Base-by-base conservation (phyloP, 345 rosid genomes). In the Crucihimalaya himalaica region DNA sequence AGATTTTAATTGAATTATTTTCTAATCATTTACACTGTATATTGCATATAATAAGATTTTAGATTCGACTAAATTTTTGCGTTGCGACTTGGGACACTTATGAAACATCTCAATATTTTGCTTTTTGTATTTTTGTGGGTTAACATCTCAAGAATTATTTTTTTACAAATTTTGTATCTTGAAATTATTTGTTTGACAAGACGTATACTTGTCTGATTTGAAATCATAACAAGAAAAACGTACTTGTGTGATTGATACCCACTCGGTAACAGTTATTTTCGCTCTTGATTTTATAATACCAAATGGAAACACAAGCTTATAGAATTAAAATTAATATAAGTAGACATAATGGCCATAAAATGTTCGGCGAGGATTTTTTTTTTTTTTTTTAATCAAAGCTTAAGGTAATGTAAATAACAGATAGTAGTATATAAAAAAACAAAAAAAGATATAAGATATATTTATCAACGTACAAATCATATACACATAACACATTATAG, bases 241-340 rank as follows among this genome's bases (percentile, higher is more conserved):
- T 69, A 69, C 75, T 69, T 69, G 75, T 63, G 58, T 62, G 58
- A 75, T 60, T 75, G 79, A 60, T 60, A 18, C 55, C 55, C 64
- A 39, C 56, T 61, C 64, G 29, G 23, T 52, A 61, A 68, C 57
- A 61, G 42, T 52, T 25, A 31, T 42, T 53, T 25, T 27, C 6
- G 56, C 47, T 72, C 43, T 50, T 27, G 5, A 29, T 62, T 16
- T 58, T 18, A 59, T 18, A 12, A 12, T 32, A 46, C n/a, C 10
- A 16, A 56, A 48, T 57, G 52, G 42, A 66, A n/a, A n/a, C n/a
- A n/a, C n/a, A n/a, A n/a, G n/a, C n/a, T n/a, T n/a, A n/a, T n/a
- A n/a, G n/a, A n/a, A n/a, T n/a, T n/a, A n/a, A n/a, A n/a, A n/a
- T n/a, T n/a, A n/a, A n/a, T n/a, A n/a, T n/a, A n/a, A n/a, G n/a